Evolutionary conservation across 2,329 filamentous ascomycete genomes (phyloP).

Genomic region (Claviceps spartinae): DNA sequence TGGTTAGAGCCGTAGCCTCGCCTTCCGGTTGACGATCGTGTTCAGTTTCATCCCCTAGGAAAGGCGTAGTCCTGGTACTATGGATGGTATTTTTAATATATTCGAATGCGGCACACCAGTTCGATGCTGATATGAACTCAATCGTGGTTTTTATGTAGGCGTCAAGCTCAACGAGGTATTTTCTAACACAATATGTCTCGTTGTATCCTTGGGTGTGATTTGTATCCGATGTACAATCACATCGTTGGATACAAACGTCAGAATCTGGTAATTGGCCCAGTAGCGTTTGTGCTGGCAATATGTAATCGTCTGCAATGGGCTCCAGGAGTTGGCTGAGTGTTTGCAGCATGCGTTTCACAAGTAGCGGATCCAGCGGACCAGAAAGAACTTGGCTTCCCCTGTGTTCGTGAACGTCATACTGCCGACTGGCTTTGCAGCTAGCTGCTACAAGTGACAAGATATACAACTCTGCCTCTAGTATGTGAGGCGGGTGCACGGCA

Average conservation of each 20-base stretch:
- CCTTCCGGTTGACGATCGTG: conserved; percentile 28
- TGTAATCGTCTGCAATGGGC: conserved; percentile 43
- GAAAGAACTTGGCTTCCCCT: conserved; percentile 17
- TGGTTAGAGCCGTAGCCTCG: conserved; percentile 38
- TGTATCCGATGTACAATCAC: conserved; percentile 8
- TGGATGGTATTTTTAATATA: conserved; percentile 41
- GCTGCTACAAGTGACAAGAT: conserved; percentile 50
- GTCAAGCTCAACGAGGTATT: conserved; percentile 35
- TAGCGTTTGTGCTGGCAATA: conserved; percentile 42
- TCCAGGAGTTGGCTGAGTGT: conserved; percentile 41
- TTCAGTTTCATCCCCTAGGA: conserved; percentile 24
- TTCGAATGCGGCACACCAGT: conserved; percentile 46
- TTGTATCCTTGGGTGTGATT: conserved; percentile 8
- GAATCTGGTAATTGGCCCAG: conserved; percentile 36
- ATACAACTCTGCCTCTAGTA: conserved; percentile 51
- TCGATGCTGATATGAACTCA: conserved; percentile 52
- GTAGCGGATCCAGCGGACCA: conserved; percentile 30
- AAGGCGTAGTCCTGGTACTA: conserved; percentile 30
- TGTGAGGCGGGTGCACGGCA: conserved; percentile 40
- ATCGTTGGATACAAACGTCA: conserved; percentile 21
- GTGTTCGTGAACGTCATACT: conserved; percentile 14
- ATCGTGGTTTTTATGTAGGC: conserved; percentile 40
- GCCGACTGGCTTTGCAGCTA: conserved; percentile 50
- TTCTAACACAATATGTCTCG: conserved; percentile 15
- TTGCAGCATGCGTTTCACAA: conserved; percentile 43